A percentile compares a stretch with the other conserved stretches of the same genome.
phyloP scores from a whole-genome alignment of 495 filamentous ascomycete genomes.

The Penicillium turbatum region DNA sequence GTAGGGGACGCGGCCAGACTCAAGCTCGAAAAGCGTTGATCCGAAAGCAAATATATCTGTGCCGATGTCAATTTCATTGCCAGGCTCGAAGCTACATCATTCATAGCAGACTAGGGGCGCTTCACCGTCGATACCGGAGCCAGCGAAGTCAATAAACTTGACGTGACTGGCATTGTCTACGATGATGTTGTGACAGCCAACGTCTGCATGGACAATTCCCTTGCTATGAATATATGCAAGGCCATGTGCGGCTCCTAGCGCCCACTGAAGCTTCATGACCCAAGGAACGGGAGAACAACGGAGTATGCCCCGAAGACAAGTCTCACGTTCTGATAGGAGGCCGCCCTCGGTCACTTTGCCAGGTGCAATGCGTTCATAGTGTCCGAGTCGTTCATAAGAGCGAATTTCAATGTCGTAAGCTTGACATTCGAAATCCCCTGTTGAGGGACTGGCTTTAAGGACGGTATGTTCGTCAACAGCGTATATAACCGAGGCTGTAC shows the following conservation, averaged over 20 bases:
- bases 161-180: constrained; percentile 11
- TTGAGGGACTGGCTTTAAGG: neutral
- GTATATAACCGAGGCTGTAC: neutral
- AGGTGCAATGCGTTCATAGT: neutral
- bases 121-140: constrained; percentile 16
- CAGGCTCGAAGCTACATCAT: constrained; percentile 10
- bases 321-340: neutral
- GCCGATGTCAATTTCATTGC: constrained; percentile 1
- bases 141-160: constrained; percentile 21
- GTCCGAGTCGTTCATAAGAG: neutral
- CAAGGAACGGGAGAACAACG: neutral
- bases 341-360: neutral
- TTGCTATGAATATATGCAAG: constrained; percentile 16
- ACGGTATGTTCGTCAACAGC: neutral
- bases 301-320: neutral
- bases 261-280: constrained; percentile 8
- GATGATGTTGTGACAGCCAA: constrained; percentile 18
- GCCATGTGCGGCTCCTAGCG: constrained; percentile 8
- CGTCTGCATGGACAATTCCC: constrained; percentile 16
- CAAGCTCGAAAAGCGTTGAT: constrained; percentile 18
- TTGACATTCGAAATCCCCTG: neutral
- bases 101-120: constrained; percentile 15
- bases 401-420: neutral
- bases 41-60: constrained; percentile 21
- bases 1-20: constrained; percentile 15